Conservation (phyloP, 2,329 filamentous ascomycete genomes). For the Myriosclerotinia scirpicola region DNA sequence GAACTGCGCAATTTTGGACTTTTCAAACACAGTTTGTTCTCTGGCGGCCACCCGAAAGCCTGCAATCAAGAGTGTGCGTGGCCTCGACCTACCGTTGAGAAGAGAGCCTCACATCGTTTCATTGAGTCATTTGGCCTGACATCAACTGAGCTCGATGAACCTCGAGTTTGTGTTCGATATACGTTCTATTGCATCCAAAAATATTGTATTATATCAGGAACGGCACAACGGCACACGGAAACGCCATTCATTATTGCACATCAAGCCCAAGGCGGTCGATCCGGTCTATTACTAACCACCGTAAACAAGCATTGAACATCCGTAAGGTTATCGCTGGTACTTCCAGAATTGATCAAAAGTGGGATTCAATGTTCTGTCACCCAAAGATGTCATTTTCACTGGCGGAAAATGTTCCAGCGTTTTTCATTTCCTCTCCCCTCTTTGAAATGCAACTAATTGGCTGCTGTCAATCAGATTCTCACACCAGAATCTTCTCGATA, state of each 20-base stretch:
- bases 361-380: not conserved
- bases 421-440: too few species aligned
- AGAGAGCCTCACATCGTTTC: not conserved
- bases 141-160: not conserved
- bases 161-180: not conserved
- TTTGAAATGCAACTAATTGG: not conserved
- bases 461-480: not conserved
- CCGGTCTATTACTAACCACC: not conserved
- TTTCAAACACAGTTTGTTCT: not conserved
- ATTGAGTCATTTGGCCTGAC: too few species aligned
- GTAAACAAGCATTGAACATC: not conserved
- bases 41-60: not conserved
- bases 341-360: slow-evolving; percentile 2
- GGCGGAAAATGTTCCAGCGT: not conserved
- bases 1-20: not conserved
- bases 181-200: not conserved
- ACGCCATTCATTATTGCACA: not conserved
- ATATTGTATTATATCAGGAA: not conserved
- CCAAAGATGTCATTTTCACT: not conserved
- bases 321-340: not conserved
- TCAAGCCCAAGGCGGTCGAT: not conserved
- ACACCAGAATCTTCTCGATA: not conserved
- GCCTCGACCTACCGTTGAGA: not conserved
- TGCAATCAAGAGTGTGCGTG: not conserved
- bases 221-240: not conserved